A percentile compares a stretch with the other conserved stretches of the same genome.
Evolutionary conservation across 2,329 filamentous ascomycete species (phyloP).

Genomic region (Penicillium olsonii): DNA sequence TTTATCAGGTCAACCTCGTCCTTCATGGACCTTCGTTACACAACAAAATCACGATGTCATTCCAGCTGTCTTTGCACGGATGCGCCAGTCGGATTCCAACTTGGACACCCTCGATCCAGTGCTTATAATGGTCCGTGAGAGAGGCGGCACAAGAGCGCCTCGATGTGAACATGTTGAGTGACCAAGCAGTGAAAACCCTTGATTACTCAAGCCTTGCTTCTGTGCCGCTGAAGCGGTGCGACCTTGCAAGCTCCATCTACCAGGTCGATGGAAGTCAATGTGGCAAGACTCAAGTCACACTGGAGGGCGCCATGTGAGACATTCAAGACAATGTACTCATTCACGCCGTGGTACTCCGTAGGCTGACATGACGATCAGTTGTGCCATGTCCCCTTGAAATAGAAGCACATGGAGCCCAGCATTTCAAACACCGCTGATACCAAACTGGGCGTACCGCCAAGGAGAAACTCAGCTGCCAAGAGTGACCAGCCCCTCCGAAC

Average conservation of each 20-base stretch:
- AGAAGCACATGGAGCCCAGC: slow-evolving; percentile 5
- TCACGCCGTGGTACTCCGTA: no score
- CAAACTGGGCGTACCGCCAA: slow-evolving; percentile 7
- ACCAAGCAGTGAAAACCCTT: not conserved
- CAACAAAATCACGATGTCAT: not conserved
- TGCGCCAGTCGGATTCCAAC: slow-evolving; percentile 11
- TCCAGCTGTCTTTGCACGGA: slow-evolving; percentile 1
- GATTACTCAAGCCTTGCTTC: not conserved
- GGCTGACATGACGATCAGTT: slow-evolving; percentile 6
- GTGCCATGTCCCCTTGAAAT: slow-evolving; percentile 5
- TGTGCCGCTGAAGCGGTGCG: slow-evolving; percentile 13
- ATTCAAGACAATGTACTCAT: slow-evolving; percentile 26
- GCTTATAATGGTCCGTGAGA: slow-evolving; percentile 4
- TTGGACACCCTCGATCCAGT: slow-evolving; percentile 9
- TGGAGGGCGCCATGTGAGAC: slow-evolving; percentile 29
- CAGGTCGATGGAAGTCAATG: slow-evolving; percentile 21
- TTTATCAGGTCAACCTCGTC: not conserved
- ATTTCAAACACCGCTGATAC: not conserved
- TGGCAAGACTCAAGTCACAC: slow-evolving; percentile 16
- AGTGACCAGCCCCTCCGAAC: slow-evolving; percentile 26
- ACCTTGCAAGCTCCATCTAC: slow-evolving; percentile 16
- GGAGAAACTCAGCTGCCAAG: slow-evolving; percentile 24
- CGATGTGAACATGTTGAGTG: not conserved
- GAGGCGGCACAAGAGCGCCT: slow-evolving; percentile 3
- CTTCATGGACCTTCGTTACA: not conserved